These are phyloP conservation scores for Avena sativa DNA, from an alignment of 176 grass and related monocot genomes.

Conservation along the genomic window DNA sequence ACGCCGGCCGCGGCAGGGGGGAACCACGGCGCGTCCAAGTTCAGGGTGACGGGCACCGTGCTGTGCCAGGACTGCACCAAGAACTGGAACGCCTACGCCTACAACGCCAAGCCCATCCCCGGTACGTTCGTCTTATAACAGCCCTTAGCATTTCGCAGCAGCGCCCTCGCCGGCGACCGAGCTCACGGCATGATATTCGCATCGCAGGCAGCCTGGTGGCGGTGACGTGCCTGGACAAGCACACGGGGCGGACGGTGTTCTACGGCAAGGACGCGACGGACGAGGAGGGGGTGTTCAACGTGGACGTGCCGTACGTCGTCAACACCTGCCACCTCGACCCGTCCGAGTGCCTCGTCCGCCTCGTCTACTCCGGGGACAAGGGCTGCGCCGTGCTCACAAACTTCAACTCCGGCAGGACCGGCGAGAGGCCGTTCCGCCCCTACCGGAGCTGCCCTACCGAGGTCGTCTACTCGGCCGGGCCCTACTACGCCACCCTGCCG, in stretches of 20 bases:
- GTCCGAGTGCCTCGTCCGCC: constrained; percentile 50
- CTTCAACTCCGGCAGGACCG: constrained; percentile 66
- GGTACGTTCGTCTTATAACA: constrained; percentile 28
- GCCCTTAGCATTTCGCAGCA: not conserved
- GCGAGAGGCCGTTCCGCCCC: constrained; percentile 48
- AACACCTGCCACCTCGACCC: constrained; percentile 26
- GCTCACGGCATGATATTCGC: not conserved
- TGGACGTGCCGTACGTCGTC: constrained; percentile 46
- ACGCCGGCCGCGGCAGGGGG: constrained; percentile 6
- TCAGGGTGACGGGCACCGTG: constrained; percentile 68
- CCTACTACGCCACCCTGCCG: constrained; percentile 66
- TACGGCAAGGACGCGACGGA: constrained; percentile 55
- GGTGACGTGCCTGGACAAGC: constrained; percentile 66
- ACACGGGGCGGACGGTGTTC: constrained; percentile 43
- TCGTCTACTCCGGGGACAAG: constrained; percentile 55
- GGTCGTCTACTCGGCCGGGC: constrained; percentile 51
- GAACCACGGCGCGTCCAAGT: constrained; percentile 34
- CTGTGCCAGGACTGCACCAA: constrained; percentile 91
- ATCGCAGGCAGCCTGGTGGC: constrained; percentile 56
- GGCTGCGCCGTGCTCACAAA: constrained; percentile 67
- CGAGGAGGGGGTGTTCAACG: constrained; percentile 53
- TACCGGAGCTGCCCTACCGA: constrained; percentile 16
- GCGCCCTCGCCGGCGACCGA: constrained; percentile 7
- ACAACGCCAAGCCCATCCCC: constrained; percentile 59
- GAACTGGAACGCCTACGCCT: constrained; percentile 69